A percentile compares a stretch with the other conserved stretches of the same genome.
Evolutionary conservation across 257 asterid species (phyloP).

Genomic region (Rehmannia glutinosa): DNA sequence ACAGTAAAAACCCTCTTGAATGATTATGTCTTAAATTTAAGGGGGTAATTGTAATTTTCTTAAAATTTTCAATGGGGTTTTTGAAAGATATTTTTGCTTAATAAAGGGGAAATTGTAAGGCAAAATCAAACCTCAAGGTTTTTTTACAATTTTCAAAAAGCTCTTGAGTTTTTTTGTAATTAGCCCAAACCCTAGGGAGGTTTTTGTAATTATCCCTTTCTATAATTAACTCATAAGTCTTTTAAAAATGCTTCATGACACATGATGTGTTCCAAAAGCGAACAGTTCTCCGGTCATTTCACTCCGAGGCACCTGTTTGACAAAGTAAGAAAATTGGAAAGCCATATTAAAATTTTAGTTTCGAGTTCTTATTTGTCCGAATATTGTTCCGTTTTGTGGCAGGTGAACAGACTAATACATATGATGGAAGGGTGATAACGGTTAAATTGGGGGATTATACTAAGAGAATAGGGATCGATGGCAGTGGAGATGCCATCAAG

Average conservation of each 20-base stretch:
- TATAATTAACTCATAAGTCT: background rate
- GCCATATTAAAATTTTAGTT: background rate
- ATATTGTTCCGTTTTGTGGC: constrained; percentile 12
- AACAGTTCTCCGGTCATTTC: background rate
- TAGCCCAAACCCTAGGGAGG: background rate
- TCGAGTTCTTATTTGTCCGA: background rate
- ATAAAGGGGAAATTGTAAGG: too few species aligned
- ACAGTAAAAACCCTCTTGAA: too few species aligned
- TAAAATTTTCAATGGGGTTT: too few species aligned
- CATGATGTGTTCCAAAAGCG: background rate
- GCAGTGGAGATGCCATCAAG: constrained; percentile 69
- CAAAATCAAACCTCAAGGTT: too few species aligned
- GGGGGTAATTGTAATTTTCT: too few species aligned
- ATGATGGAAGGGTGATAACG: constrained; percentile 73
- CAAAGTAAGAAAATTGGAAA: background rate
- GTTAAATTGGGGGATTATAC: constrained; percentile 69
- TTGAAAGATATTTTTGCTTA: too few species aligned
- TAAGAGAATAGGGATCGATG: constrained; percentile 81
- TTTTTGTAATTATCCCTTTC: too few species aligned
- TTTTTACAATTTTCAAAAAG: too few species aligned
- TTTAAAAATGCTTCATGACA: background rate
- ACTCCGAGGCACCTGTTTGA: background rate
- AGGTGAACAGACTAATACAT: constrained; percentile 65
- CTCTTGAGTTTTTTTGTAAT: background rate
- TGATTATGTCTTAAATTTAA: too few species aligned